Base-by-base conservation (phyloP, 805 yeast species). In the Vanderwaltozyma verrucispora region DNA sequence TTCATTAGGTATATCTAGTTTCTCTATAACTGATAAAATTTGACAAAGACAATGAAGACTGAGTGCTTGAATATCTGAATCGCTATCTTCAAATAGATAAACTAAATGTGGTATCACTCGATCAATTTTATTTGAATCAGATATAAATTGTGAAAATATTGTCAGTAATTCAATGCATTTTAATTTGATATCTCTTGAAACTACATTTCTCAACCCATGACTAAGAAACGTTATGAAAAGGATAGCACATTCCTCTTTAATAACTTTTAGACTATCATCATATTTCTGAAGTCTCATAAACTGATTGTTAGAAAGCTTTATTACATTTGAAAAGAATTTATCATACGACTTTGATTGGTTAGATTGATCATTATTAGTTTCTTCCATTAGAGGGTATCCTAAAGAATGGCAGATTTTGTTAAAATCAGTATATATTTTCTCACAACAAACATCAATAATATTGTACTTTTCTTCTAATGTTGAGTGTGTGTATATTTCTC, bases 81-180 rank as follows among this genome's bases (percentile, higher is more conserved):
- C 69, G 1, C 69, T 62, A 36, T 82, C 86, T 24, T 46, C 50
- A 12, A 88, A 56, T 37, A 86, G 64, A n/a, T 75, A 63, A 17
- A 84, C 71, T 18, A 92, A 56, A 52, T 80, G 85, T 0, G 98
- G 97, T 18, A 92, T 57, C 24, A 86, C 75, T 32, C 96, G 62
- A 55, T 92, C 96, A 28, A 92, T 63, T 53, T 87, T 89, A 13
- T 77, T 78, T 39, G 83, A 94, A 53, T 92, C 97, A 18, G 74
- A 72, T 2, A 86, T 65, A 40, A 75, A 72, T 50, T 84, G 95
- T 2, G 89, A 74, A 15, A 89, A 66, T 0, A 85, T 82, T 8
- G 84, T 56, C 1, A 92, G 70, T 43, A 88, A 59, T 50, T 86
- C 92, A 43, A 94, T 69, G 1, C 88, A 89, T 49, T 75, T 73